Percentiles rank a stretch among this genome's conserved stretches.
phyloP scores from a whole-genome alignment of 2,329 filamentous ascomycete species.

The Cryphonectria parasitica region DNA sequence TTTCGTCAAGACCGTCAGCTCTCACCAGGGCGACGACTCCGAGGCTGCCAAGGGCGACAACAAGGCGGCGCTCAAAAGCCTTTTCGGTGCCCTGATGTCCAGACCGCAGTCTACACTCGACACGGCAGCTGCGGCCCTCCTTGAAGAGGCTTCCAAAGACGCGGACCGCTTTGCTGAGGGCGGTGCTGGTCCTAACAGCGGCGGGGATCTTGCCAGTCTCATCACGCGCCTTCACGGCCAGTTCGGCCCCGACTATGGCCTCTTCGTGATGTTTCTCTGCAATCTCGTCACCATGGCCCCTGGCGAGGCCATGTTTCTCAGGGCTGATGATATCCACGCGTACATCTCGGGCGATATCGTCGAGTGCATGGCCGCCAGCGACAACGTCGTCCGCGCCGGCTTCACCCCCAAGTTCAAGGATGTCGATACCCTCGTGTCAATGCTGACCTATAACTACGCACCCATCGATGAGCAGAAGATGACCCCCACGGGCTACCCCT shows the following conservation, averaged over 20 bases:
- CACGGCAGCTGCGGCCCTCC: constrained; percentile 67
- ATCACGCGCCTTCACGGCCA: constrained; percentile 77
- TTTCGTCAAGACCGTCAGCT: constrained; percentile 57
- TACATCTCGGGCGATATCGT: constrained; percentile 94
- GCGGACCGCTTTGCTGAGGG: constrained; percentile 74
- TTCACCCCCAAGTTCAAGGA: constrained; percentile 99
- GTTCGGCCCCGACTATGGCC: constrained; percentile 87
- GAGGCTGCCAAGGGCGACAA: constrained; percentile 55
- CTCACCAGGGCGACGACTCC: constrained; percentile 45
- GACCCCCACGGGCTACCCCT: constrained; percentile 81
- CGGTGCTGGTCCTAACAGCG: constrained; percentile 69
- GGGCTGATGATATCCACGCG: constrained; percentile 96
- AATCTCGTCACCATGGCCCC: constrained; percentile 89
- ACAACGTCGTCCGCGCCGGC: constrained; percentile 96
- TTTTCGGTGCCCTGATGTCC: constrained; percentile 82
- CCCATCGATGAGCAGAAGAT: constrained; percentile 97
- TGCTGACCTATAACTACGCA: constrained; percentile 94
- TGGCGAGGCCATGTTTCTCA: constrained; percentile 94
- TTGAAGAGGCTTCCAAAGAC: constrained; percentile 70
- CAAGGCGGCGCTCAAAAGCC: constrained; percentile 75
- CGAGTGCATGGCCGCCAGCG: constrained; percentile 98
- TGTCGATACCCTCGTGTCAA: constrained; percentile 81
- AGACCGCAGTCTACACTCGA: constrained; percentile 68
- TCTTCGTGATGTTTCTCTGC: constrained; percentile 96
- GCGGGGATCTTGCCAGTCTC: constrained; percentile 74